These are phyloP conservation scores for Cladosporium sp. DNA, from an alignment of 2,329 filamentous ascomycete species.

Conservation along the genomic window DNA sequence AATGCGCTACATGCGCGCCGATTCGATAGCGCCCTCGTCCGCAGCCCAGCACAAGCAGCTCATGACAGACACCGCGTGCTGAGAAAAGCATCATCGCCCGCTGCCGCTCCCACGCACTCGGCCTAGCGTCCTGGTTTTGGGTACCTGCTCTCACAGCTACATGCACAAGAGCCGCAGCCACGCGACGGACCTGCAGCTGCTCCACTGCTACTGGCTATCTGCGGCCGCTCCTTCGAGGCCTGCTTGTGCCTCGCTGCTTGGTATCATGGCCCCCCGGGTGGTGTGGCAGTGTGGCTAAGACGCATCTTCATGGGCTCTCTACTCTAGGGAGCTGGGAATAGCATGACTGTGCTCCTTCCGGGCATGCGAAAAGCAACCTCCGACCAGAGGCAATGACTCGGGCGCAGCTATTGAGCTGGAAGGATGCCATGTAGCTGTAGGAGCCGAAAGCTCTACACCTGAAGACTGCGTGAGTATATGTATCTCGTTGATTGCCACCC, in stretches of 20 bases:
- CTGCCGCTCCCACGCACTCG: background rate
- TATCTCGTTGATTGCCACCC: conserved; percentile 12
- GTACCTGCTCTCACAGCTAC: conserved; percentile 2
- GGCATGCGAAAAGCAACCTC: conserved; percentile 7
- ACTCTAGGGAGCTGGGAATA: conserved; percentile 17
- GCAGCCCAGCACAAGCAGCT: conserved; percentile 2
- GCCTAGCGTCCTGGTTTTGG: conserved; percentile 17
- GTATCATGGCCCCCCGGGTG: conserved; percentile 5
- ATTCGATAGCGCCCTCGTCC: conserved; percentile 14
- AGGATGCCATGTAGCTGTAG: conserved; percentile 4
- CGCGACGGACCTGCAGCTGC: conserved; percentile 15
- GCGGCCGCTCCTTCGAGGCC: conserved; percentile 17
- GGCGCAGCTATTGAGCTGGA: conserved; percentile 16
- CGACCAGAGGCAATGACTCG: background rate
- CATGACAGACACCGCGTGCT: conserved; percentile 7
- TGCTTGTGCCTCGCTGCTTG: conserved; percentile 8
- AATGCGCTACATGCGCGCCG: conserved; percentile 5
- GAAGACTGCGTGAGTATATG: conserved; percentile 9
- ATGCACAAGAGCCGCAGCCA: conserved; percentile 13
- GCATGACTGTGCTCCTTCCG: conserved; percentile 17
- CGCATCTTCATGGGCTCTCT: background rate
- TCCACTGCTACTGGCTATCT: conserved; percentile 13
- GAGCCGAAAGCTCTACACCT: conserved; percentile 10
- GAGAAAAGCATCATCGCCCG: conserved; percentile 16
- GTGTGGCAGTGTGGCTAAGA: conserved; percentile 18